Base-by-base conservation (phyloP, 176 grass and related monocot genomes). In the Puya raimondii region DNA sequence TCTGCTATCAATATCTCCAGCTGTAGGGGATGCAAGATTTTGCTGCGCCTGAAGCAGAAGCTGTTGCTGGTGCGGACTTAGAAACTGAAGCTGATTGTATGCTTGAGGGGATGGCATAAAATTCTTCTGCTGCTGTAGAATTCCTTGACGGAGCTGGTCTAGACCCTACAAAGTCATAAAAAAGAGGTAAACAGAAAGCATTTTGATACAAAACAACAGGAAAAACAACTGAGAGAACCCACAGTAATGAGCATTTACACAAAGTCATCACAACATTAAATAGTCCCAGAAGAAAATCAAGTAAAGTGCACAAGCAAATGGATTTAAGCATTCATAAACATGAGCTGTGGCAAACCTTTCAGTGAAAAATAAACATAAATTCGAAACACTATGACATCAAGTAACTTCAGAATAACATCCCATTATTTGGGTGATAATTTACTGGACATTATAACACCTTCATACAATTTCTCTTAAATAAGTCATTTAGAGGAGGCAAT, bases 61-160 rank as follows among this genome's bases (percentile, higher is more conserved):
- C 64, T 92, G 89, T 57, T 92, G 89, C 53, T 92, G 89, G 49
- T 92, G 85, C 33, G 82, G 77, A 73, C 80, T 92, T 70, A 92
- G 49, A 77, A 83, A 73, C 20, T 88, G 89, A 50, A 88, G 73
- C 54, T 92, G 89, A 63, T 92, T 82, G 69, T 88, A 72, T 64
- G 87, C 77, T 58, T 88, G 88, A 47, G 86, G 82, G 68, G 84
- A 88, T 70, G 88, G 89, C 74, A 88, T 76, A 69, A 85, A 86
- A 12, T 85, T 65, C 68, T 88, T 92, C 65, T 88, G 85, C 16
- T 77, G 75, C 49, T 88, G 89, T 14, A 86, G 51, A 85, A 91
- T 67, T 70, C 89, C 89, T 48, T 85, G 78, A 6, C 82, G 71
- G 75, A 92, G 80, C 76, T 92, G 89, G 4, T 92, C 89, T 65